Conservation (phyloP, 2,329 filamentous ascomycete species). For the Verticillium alfalfae region DNA sequence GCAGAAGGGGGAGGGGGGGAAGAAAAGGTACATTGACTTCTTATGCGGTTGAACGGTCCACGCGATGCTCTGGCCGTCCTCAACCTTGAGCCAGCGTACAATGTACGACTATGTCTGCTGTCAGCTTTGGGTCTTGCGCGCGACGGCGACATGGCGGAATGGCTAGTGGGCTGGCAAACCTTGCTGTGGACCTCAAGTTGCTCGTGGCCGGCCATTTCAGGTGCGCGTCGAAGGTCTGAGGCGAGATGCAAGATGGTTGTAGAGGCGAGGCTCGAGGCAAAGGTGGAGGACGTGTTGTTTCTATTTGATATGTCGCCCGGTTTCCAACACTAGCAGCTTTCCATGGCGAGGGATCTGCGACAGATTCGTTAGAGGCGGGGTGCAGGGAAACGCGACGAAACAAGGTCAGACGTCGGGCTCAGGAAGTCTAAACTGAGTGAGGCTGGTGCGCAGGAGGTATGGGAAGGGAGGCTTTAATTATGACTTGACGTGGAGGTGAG, state of each 20-base stretch:
- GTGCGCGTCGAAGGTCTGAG: not conserved
- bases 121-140: constrained; percentile 8
- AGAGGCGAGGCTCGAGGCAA: not conserved
- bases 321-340: not conserved
- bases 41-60: constrained; percentile 98
- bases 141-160: not conserved
- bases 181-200: constrained; percentile 97
- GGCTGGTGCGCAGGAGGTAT: not conserved
- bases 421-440: not conserved
- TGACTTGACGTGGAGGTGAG: not conserved
- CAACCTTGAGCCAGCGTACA: constrained; percentile 92
- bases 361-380: not conserved
- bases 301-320: not conserved
- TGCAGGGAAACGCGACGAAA: not conserved
- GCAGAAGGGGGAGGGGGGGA: not conserved
- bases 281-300: not conserved
- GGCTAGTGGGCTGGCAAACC: constrained; percentile 44
- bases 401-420: not conserved
- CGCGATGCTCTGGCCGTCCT: constrained; percentile 85
- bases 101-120: constrained; percentile 75
- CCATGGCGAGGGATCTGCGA: not conserved
- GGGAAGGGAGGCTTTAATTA: not conserved
- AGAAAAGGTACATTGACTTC: constrained; percentile 70
- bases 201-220: constrained; percentile 84
- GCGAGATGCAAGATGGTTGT: not conserved